phyloP scores from a whole-genome alignment of 352 stramenopile genomes.

The Globisporangium lucens region DNA sequence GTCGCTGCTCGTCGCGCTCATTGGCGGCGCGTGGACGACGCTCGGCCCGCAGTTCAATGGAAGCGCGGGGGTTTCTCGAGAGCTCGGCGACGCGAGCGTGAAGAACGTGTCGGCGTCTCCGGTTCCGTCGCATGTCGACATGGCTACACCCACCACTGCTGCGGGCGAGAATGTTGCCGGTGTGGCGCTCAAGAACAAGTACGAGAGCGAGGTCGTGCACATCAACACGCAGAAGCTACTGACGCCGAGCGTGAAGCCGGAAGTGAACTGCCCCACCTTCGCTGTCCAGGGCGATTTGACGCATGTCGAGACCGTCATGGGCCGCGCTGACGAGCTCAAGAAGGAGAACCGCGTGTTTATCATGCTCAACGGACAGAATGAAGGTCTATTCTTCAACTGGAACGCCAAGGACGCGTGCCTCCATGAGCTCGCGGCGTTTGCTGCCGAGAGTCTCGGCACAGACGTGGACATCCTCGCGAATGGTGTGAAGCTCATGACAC shows the following conservation, averaged over 20 bases:
- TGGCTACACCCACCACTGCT: neutral
- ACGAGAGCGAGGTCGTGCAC: constrained; percentile 49
- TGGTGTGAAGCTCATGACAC: constrained; percentile 57
- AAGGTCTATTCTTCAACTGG: constrained; percentile 48
- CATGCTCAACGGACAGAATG: constrained; percentile 68
- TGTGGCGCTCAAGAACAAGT: constrained; percentile 39
- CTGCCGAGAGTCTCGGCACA: constrained; percentile 33
- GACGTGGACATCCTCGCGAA: constrained; percentile 48
- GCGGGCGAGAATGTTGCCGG: constrained; percentile 10
- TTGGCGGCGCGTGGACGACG: constrained; percentile 27
- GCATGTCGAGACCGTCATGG: constrained; percentile 38
- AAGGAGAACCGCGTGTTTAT: constrained; percentile 45
- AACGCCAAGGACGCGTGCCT: constrained; percentile 32
- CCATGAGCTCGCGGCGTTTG: constrained; percentile 38
- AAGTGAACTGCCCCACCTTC: constrained; percentile 25
- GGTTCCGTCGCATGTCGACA: neutral
- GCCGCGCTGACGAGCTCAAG: constrained; percentile 27
- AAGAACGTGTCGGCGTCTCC: neutral
- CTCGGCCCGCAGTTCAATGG: constrained; percentile 3
- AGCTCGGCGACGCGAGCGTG: constrained; percentile 9
- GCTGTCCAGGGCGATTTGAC: constrained; percentile 25
- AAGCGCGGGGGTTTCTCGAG: neutral
- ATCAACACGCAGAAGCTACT: constrained; percentile 48
- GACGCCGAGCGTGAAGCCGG: neutral
- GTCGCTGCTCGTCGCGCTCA: constrained; percentile 31